Conservation (phyloP, 2,329 filamentous ascomycete genomes). For the Ascochyta koolunga region DNA sequence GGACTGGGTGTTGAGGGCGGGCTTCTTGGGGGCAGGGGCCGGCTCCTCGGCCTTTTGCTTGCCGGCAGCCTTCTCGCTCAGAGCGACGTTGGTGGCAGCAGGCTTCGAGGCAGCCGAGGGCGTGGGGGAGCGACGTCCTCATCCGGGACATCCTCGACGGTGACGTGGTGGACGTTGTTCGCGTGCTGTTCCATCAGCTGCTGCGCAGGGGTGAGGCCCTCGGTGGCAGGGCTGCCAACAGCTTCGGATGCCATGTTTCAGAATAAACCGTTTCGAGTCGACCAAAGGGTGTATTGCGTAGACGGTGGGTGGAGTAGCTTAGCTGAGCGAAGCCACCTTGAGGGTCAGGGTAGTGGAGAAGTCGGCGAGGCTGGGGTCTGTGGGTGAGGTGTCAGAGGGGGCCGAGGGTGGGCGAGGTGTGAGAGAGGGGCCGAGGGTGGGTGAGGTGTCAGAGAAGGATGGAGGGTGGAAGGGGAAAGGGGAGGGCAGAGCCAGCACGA, state of each 20-base stretch:
- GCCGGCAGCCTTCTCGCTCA: slow-evolving; percentile 68
- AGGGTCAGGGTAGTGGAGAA: neutral
- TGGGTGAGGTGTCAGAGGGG: neutral
- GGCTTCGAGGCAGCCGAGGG: slow-evolving; percentile 52
- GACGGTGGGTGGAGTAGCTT: slow-evolving; percentile 38
- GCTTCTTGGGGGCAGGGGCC: slow-evolving; percentile 40
- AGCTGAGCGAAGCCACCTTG: slow-evolving; percentile 39
- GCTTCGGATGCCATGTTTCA: slow-evolving; percentile 48
- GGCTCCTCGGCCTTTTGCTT: slow-evolving; percentile 68
- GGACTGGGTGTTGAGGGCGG: slow-evolving; percentile 77
- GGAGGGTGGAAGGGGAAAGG: neutral
- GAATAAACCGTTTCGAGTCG: slow-evolving; percentile 47
- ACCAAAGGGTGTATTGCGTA: slow-evolving; percentile 47
- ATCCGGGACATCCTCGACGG: slow-evolving; percentile 80
- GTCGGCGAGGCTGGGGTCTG: neutral
- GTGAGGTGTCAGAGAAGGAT: too few relatives aligned
- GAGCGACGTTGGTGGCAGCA: slow-evolving; percentile 39
- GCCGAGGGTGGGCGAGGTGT: too few relatives aligned
- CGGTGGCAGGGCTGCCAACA: slow-evolving; percentile 41
- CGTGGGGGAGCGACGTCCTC: slow-evolving; percentile 68
- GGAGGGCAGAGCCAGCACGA: neutral
- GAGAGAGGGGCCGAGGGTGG: too few relatives aligned
- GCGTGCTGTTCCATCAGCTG: slow-evolving; percentile 70
- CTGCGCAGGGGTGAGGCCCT: slow-evolving; percentile 55
- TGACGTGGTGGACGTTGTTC: slow-evolving; percentile 68